Base-by-base conservation (phyloP, 2,329 filamentous ascomycete species). In the Arthroderma sp. region DNA sequence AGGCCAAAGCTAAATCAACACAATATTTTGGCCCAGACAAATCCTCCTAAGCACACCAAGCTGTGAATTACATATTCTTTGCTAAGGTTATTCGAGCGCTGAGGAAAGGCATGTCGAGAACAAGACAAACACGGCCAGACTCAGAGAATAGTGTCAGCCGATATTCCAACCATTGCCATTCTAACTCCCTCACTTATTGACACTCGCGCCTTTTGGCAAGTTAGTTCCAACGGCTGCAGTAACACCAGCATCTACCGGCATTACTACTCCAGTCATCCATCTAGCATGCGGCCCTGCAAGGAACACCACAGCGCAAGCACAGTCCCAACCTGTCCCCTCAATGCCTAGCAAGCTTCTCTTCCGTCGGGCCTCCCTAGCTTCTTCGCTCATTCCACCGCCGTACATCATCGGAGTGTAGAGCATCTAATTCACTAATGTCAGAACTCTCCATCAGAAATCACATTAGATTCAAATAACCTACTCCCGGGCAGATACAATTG, bases 401-500 rank as follows among this genome's bases (percentile, higher is more conserved):
- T 70, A 73, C 68, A 74, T 73, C 70, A 75, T 73, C 0, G 73
- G 71, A 1, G 71, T 75, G 48, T 73, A 75, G 1, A 75, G 58
- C 72, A 75, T 67, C 15, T 22, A 22, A 22, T 22, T 22, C 1
- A 22, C 15, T 22, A 22, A 22, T 22, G 15, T 22, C 15, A 22
- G 15, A 22, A 22, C 15, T 22, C 15, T 22, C 15, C 15, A 22
- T 22, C 15, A 22, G 15, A 22, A 22, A 22, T 22, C 15, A 22
- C 15, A 22, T 3, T 22, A 22, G 15, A 22, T 22, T 22, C 15
- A 33, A 6, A 29, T 10, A 51, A 9, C 53, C 41, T 50, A 53
- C 53, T 4, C 70, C 71, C 0, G 71, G 72, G 54, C 70, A 74
- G 4, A 75, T 71, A 50, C 73, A 75, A 48, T 77, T 75, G 2